These are phyloP conservation scores for Stylosanthes scabra DNA, from an alignment of 331 rosid genomes.

Conservation along the genomic window DNA sequence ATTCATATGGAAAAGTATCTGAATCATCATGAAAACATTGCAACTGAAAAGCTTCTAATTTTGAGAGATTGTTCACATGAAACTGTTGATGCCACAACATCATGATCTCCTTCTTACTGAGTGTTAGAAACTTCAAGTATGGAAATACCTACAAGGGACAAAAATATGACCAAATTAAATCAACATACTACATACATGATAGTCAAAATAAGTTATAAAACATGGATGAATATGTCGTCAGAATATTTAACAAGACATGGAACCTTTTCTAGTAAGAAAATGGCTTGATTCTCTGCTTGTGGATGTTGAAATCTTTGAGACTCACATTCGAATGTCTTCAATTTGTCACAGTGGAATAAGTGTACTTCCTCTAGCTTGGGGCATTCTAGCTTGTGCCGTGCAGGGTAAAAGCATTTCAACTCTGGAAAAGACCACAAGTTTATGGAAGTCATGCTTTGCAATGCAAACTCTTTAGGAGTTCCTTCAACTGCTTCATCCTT, in stretches of 20 bases:
- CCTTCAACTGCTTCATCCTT: background rate
- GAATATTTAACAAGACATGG: too few species aligned
- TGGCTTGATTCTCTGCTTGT: background rate
- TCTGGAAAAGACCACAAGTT: background rate
- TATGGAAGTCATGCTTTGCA: background rate
- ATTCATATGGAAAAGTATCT: background rate
- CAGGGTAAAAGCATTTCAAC: background rate
- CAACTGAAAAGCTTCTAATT: background rate
- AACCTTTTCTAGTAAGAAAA: background rate
- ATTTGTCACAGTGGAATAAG: background rate
- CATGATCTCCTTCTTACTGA: slow-evolving; percentile 19
- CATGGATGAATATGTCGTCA: too few species aligned
- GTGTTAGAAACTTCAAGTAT: slow-evolving; percentile 3
- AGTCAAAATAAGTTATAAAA: too few species aligned
- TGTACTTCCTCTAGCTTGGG: background rate
- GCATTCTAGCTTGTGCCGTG: background rate
- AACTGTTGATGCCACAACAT: background rate
- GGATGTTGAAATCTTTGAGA: background rate
- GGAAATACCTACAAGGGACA: background rate
- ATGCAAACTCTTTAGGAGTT: background rate
- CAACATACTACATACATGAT: too few species aligned
- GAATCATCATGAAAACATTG: slow-evolving; percentile 16
- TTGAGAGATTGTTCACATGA: background rate
- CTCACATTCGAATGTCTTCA: background rate
- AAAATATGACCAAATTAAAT: too few species aligned